Percentiles rank a stretch among this genome's conserved stretches.
Conservation (phyloP, 1,284 basidiomycete genomes). For the Wolfiporia cocos region DNA sequence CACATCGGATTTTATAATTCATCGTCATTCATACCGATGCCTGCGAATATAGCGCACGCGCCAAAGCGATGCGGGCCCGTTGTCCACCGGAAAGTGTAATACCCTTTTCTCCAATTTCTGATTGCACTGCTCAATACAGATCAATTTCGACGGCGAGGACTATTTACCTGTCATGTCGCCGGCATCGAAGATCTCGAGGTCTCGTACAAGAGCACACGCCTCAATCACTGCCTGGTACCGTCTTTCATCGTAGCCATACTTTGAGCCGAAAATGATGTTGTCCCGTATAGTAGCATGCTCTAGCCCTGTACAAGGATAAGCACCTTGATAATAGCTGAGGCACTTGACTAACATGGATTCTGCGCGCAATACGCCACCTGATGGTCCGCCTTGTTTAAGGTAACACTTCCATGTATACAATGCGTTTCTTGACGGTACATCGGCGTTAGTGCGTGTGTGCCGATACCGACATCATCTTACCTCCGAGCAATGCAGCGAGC, state of each 20-base stretch:
- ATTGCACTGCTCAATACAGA: neutral
- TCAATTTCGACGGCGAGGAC: conserved; percentile 3
- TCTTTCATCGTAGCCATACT: conserved; percentile 55
- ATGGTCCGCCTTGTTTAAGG: conserved; percentile 58
- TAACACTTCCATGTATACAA: conserved; percentile 51
- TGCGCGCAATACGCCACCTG: conserved; percentile 64
- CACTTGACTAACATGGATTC: conserved; percentile 46
- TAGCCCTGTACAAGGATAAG: conserved; percentile 37
- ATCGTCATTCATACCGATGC: conserved; percentile 37
- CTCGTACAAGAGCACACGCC: conserved; percentile 73
- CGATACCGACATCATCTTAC: conserved; percentile 28
- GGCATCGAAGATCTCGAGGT: conserved; percentile 73
- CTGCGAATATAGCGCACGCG: conserved; percentile 59
- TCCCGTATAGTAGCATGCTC: conserved; percentile 76
- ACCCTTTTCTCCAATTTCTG: conserved; percentile 79
- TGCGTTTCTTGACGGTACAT: conserved; percentile 54
- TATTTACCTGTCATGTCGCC: conserved; percentile 78
- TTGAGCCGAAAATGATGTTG: conserved; percentile 77
- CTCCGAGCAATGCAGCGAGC: conserved; percentile 59
- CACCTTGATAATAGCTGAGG: neutral
- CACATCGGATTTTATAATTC: neutral
- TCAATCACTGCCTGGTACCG: conserved; percentile 73
- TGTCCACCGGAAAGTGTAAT: conserved; percentile 77
- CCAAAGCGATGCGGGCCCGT: conserved; percentile 69
- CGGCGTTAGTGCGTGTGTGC: neutral